Base-by-base conservation (phyloP, 2,329 filamentous ascomycete genomes). In the Diplocarpon mali region DNA sequence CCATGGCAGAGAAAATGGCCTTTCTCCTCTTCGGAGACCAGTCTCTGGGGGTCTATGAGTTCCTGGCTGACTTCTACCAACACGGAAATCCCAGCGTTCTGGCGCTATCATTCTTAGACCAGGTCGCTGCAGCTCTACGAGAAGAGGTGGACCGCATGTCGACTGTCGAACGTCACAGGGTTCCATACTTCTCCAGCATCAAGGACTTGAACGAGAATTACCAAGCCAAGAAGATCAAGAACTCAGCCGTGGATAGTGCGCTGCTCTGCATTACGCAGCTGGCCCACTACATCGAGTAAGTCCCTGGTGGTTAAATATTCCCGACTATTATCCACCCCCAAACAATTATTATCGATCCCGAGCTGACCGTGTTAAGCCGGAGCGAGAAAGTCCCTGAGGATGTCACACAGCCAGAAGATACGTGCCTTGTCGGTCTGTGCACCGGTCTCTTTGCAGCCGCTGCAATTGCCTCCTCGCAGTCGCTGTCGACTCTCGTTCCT, bases 1-100 rank as follows among this genome's bases (percentile, higher is more conserved):
- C 27, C 28, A 43, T 43, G 41, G 36, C 41, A 38, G 41, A 43
- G 35, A 52, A 68, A 59, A 65, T 72, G 62, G 66, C 68, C 42
- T 74, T 71, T 60, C 72, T 82, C 62, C 73, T 84, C 50, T 83
- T 84, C 60, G 80, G 80, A 66, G 80, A 85, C 60, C 80, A 85
- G 65, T 83, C 80, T 48, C 70, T 78, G 56, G 77, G 82, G 61
- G 79, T 79, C 55, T 75, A 81, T 59, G 67, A 67, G 53, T 76
- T 82, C 52, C 65, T 85, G 49, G 73, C 76, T 40, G 67, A 71
- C 46, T 71, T 73, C 54, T 70, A 64, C 57, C 67, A 67, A 42
- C 61, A 64, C 49, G 64, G 64, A 32, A 63, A 66, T 49, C 67
- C 66, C 29, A 69, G 71, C 53, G 58, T 71, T 38, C 68, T 82